Base-by-base conservation (phyloP, 495 filamentous ascomycete species). In the Podospora sp. region DNA sequence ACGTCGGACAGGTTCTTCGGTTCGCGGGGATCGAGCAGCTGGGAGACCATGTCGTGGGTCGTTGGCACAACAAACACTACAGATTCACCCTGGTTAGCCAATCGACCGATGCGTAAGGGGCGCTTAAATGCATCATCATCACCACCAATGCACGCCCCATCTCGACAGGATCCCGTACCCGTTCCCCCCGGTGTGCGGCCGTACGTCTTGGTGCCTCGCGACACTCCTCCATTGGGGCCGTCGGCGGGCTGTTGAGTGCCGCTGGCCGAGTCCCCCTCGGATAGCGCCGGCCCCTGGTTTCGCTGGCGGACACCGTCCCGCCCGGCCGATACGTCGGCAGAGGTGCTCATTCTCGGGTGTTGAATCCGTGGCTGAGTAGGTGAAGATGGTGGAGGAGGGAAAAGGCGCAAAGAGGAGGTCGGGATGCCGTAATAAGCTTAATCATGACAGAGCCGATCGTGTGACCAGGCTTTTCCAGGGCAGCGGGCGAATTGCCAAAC, bases 1-100 rank as follows among this genome's bases (percentile, higher is more conserved):
- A 88, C 73, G 74, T 99, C 95, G 67, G 92, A 93, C 50, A 96
- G 69, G 72, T 98, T 98, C 82, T 99, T 99, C 5, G 95, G 93
- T 77, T 97, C 88, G 58, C 88, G 91, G n/a, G 95, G 95, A 63
- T 94, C 96, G 67, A 99, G 86, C 21, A 99, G 86, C 77, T 97
- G 95, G 61, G 95, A 96, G 72, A 99, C 95, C 94, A 98, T 98
- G 79, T 99, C 95, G 83, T 97, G 92, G 52, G 95, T 99, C 69
- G 92, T 90, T 55, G 95, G 96, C 22, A 99, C 95, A 36, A 92
- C 91, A 78, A 99, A 99, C 62, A 95, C 95, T 99, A 70, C 60
- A 71, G 40, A 63, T 25, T 36, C 59, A 62, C 29, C 52, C 62
- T 50, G 9, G 40, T 46, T 46, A 46, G 40, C 40, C 40, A 46